Percentiles rank a stretch among this genome's conserved stretches.
phyloP scores from a whole-genome alignment of 352 stramenopile genomes.

The Phytophthora cactorum region DNA sequence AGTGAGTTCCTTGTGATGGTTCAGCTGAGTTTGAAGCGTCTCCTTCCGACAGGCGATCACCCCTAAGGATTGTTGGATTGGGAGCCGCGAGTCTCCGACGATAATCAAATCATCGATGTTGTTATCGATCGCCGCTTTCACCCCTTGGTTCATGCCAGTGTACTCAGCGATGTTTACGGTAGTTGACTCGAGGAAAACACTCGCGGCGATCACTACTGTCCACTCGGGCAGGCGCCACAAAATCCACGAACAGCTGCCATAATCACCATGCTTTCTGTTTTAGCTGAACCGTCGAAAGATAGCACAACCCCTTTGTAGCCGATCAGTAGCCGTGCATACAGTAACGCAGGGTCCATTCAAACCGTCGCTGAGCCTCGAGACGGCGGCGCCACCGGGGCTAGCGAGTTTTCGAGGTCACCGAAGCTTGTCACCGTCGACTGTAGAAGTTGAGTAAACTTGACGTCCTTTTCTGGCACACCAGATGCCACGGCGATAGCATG shows the following conservation, averaged over 20 bases:
- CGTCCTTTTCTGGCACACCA: background rate
- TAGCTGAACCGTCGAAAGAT: slow-evolving; percentile 30
- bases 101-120: background rate
- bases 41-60: background rate
- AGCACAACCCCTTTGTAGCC: slow-evolving; percentile 15
- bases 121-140: background rate
- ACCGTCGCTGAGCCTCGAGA: background rate
- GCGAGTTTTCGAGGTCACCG: slow-evolving; percentile 6
- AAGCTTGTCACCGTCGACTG: slow-evolving; percentile 13
- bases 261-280: slow-evolving; percentile 11
- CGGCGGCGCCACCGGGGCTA: slow-evolving; percentile 4
- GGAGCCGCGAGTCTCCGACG: background rate
- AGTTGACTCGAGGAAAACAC: slow-evolving; percentile 8
- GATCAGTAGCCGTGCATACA: background rate
- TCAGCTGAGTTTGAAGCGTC: background rate
- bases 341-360: background rate
- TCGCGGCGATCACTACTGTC: slow-evolving; percentile 19
- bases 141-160: background rate
- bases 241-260: slow-evolving; percentile 23
- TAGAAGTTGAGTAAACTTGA: slow-evolving; percentile 5
- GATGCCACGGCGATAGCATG: slow-evolving; percentile 18
- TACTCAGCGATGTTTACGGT: slow-evolving; percentile 40
- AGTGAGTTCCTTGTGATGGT: background rate
- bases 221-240: slow-evolving; percentile 26
- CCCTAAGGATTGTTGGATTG: slow-evolving; percentile 1